Base-by-base conservation (phyloP, 495 filamentous ascomycete species). In the Aspergillus avenaceus region DNA sequence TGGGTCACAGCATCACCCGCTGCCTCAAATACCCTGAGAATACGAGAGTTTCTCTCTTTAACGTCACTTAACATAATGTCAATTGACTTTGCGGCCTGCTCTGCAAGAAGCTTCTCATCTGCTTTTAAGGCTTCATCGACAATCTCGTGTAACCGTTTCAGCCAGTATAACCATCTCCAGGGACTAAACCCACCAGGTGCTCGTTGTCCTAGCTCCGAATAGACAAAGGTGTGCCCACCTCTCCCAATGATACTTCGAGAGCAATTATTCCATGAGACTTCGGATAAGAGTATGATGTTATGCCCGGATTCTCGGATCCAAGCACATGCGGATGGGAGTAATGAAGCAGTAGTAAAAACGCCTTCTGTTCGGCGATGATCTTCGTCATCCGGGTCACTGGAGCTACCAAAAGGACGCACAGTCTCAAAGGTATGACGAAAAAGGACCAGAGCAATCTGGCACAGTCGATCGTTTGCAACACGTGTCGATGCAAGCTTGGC, bases 151-250 rank as follows among this genome's bases (percentile, higher is more conserved):
- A 51, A 29, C 18, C 49, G 49, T 29, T 51, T 51, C 11, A 51
- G 49, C 49, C 49, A 51, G 49, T 36, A 51, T 29, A 51, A 23
- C 25, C 27, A 51, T 37, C 49, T 51, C 41, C 40, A 51, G 18
- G 49, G 49, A 12, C 27, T 44, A 29, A 51, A 51, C 25, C 49
- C 49, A 24, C 27, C 31, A 8, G 41, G 21, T 34, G 49, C 7
- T 24, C 40, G 41, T 26, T 45, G 25, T 0, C 49, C 49, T 0
- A 51, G 41, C 40, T 38, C 49, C 11, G 49, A 51, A 40, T 45
- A 19, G 41, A 45, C 2, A 29, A 51, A 51, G 2, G 22, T 14
- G 2, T 19, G 8, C 7, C 49, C 49, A 24, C 49, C 40, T n/a
- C 38, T 14, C 13, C 40, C 40, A 45, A 51, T 36, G 0, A 3